Evolutionary conservation across 805 yeast genomes (phyloP).

Genomic region (Clavispora fructus): DNA sequence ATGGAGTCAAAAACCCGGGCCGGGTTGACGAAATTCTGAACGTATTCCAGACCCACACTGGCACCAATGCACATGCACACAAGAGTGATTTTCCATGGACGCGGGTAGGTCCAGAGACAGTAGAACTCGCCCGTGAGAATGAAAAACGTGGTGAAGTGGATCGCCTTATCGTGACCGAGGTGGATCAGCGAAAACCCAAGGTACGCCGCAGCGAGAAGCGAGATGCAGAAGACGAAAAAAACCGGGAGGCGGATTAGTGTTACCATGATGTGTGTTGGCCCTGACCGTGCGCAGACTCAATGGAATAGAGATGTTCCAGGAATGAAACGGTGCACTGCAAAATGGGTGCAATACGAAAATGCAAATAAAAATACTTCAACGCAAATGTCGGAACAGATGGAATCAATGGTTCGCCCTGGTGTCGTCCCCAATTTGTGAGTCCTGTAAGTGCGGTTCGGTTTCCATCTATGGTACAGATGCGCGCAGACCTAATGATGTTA

Average conservation of each 20-base stretch:
- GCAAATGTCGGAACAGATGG: too few species aligned
- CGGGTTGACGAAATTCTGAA: slow-evolving; percentile 44
- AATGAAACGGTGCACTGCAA: too few species aligned
- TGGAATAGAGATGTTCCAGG: too few species aligned
- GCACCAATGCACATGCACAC: slow-evolving; percentile 43
- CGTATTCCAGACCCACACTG: slow-evolving; percentile 45
- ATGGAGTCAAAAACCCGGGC: slow-evolving; percentile 41
- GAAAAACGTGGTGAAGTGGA: slow-evolving; percentile 45
- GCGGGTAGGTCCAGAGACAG: slow-evolving; percentile 34
- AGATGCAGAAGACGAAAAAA: slow-evolving; percentile 20
- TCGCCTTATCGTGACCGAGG: slow-evolving; percentile 44
- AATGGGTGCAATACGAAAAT: too few species aligned
- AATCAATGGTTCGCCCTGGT: too few species aligned
- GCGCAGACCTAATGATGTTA: not conserved
- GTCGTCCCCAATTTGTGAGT: not conserved
- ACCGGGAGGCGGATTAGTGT: not conserved
- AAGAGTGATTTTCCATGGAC: slow-evolving; percentile 23
- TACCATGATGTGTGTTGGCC: not conserved
- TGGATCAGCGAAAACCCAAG: slow-evolving; percentile 48
- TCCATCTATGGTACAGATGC: not conserved
- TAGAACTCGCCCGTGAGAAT: slow-evolving; percentile 46
- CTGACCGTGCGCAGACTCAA: too few species aligned
- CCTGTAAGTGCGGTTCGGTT: not conserved
- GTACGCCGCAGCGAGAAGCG: slow-evolving; percentile 32
- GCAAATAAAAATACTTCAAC: too few species aligned